Conservation (phyloP, 441 rosid species). For the Eruca vesicaria region DNA sequence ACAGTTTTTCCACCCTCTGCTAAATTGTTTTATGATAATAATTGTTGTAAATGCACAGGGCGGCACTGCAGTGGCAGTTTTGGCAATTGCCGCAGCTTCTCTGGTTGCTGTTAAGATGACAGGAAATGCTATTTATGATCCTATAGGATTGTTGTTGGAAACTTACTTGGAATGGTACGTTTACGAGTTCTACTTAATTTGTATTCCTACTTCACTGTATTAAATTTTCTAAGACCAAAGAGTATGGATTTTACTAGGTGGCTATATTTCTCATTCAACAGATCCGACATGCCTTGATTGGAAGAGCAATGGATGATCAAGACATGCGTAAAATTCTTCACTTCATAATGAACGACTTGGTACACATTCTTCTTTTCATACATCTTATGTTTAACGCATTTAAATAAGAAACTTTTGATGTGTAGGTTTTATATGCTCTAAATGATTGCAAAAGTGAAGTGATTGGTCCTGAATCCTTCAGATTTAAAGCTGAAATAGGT, state of each 20-base stretch:
- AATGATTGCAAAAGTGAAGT: too few relatives aligned
- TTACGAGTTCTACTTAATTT: background rate
- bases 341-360: too few relatives aligned
- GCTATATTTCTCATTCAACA: slow-evolving; percentile 99
- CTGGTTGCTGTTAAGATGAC: slow-evolving; percentile 85
- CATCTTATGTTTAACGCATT: too few relatives aligned
- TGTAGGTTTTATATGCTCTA: too few relatives aligned
- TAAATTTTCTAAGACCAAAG: background rate
- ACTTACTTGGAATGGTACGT: slow-evolving; percentile 93
- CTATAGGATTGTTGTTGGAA: slow-evolving; percentile 90
- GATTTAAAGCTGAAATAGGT: too few relatives aligned
- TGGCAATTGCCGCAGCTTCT: slow-evolving; percentile 96
- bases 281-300: slow-evolving; percentile 96
- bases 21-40: background rate
- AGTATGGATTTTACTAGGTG: slow-evolving; percentile 50
- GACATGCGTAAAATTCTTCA: slow-evolving; percentile 93
- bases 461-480: too few relatives aligned
- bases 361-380: too few relatives aligned
- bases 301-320: slow-evolving; percentile 97
- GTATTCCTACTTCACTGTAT: background rate
- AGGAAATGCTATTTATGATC: slow-evolving; percentile 94
- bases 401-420: too few relatives aligned
- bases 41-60: slow-evolving; percentile 54
- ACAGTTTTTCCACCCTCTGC: background rate
- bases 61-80: slow-evolving; percentile 98